These are phyloP conservation scores for Coemansia sp. DNA, from an alignment of 192 early-diverging fungal species.

Conservation along the genomic window DNA sequence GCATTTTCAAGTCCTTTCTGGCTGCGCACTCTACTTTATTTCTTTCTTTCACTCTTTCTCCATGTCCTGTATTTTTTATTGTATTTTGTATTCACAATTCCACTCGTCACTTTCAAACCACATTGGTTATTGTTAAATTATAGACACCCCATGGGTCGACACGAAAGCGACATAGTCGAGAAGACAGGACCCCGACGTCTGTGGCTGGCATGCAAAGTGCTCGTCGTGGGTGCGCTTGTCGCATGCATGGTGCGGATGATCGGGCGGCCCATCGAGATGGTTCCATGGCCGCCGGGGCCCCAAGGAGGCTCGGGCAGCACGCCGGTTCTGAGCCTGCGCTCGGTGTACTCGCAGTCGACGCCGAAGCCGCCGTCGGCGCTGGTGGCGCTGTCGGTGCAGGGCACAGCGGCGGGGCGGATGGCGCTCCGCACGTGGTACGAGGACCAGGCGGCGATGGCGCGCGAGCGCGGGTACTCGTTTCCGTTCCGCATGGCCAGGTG, in stretches of 20 bases:
- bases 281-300: slow-evolving; percentile 22
- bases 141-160: not conserved
- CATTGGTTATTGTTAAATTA: not conserved
- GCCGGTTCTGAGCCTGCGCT: slow-evolving; percentile 34
- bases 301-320: not conserved
- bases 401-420: slow-evolving; percentile 28
- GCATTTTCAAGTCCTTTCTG: not conserved
- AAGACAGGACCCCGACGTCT: not conserved
- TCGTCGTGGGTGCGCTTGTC: slow-evolving; percentile 2
- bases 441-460: slow-evolving; percentile 38
- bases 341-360: slow-evolving; percentile 45
- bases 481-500: slow-evolving; percentile 40
- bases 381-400: slow-evolving; percentile 36
- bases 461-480: slow-evolving; percentile 38
- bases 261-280: slow-evolving; percentile 32
- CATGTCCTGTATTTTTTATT: not conserved
- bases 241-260: slow-evolving; percentile 9
- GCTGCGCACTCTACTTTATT: not conserved
- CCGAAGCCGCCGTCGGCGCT: slow-evolving; percentile 38
- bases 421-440: slow-evolving; percentile 47
- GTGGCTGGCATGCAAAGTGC: not conserved
- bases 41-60: not conserved
- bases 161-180: not conserved
- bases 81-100: too few relatives aligned
- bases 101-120: too few relatives aligned